These are phyloP conservation scores for Phaeoacremonium minimum DNA, from an alignment of 2,329 filamentous ascomycete genomes.

Conservation along the genomic window DNA sequence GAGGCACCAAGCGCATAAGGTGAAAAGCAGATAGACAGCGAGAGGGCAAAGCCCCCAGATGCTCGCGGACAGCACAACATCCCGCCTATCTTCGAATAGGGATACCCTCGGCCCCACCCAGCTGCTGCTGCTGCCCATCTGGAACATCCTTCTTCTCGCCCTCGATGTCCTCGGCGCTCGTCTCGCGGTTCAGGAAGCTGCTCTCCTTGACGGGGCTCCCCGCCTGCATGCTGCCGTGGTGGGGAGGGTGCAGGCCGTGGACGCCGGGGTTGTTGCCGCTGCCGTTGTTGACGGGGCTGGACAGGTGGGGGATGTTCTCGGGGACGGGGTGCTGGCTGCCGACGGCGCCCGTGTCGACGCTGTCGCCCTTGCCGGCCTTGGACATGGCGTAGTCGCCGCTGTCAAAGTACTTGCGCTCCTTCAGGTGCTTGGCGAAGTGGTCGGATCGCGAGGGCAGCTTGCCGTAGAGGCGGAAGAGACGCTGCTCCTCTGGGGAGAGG, in stretches of 20 bases:
- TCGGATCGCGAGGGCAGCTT: conserved; percentile 97
- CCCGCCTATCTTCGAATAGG: conserved; percentile 58
- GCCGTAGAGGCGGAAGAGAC: conserved; percentile 93
- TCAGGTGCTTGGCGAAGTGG: conserved; percentile 95
- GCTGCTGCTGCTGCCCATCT: conserved; percentile 21
- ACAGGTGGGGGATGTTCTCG: conserved; percentile 90
- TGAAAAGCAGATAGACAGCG: too few species aligned
- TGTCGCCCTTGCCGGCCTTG: conserved; percentile 94
- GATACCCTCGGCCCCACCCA: conserved; percentile 40
- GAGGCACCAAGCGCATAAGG: too few species aligned
- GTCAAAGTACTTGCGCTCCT: conserved; percentile 99
- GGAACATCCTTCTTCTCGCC: conserved; percentile 14
- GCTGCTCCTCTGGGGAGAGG: conserved; percentile 90
- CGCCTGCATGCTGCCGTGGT: conserved; percentile 47
- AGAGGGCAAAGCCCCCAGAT: too few species aligned
- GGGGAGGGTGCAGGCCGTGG: conserved; percentile 31
- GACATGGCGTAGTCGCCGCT: conserved; percentile 94
- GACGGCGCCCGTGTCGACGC: conserved; percentile 88
- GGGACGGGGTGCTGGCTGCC: conserved; percentile 92
- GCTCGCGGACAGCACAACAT: too few species aligned
- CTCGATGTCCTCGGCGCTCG: conserved; percentile 56
- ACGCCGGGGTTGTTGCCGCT: conserved; percentile 33
- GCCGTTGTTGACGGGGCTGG: conserved; percentile 52
- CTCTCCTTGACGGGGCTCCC: conserved; percentile 88
- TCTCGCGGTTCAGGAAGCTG: conserved; percentile 80